Conservation (phyloP, 2,329 filamentous ascomycete genomes). For the Fusarium armeniacum region DNA sequence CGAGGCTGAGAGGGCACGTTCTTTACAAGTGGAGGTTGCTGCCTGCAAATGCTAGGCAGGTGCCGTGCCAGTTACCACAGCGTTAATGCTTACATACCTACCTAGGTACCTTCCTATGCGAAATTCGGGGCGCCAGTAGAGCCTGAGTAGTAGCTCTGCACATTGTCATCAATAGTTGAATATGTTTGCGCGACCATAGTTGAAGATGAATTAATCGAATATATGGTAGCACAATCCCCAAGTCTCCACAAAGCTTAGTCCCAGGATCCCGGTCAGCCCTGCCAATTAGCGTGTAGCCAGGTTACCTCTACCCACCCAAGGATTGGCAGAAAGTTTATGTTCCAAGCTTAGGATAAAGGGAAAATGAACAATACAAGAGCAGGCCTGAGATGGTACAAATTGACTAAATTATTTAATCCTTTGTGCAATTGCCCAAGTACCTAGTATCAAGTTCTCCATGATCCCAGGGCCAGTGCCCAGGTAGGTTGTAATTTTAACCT, state of each 20-base stretch:
- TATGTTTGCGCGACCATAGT: too few relatives aligned
- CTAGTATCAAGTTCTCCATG: not conserved
- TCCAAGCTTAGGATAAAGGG: not conserved
- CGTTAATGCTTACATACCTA: too few relatives aligned
- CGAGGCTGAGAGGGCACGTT: not conserved
- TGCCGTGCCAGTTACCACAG: too few relatives aligned
- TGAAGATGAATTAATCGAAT: too few relatives aligned
- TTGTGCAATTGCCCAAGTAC: not conserved
- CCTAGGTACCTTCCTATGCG: too few relatives aligned
- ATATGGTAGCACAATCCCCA: too few relatives aligned
- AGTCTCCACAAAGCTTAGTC: not conserved
- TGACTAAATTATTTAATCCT: not conserved
- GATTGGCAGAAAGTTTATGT: not conserved
- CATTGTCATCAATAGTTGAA: too few relatives aligned
- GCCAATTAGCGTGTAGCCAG: slow-evolving; percentile 20
- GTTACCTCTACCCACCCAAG: not conserved
- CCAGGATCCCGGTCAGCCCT: slow-evolving; percentile 30
- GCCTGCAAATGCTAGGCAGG: not conserved
- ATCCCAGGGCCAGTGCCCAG: not conserved
- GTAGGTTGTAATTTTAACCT: not conserved
- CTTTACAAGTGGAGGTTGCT: not conserved
- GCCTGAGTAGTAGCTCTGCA: too few relatives aligned
- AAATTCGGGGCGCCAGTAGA: too few relatives aligned
- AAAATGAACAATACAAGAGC: too few relatives aligned
- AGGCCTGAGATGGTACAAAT: not conserved